Conservation (phyloP, 371 early-diverging fungal species). For the Gilbertella persicaria region DNA sequence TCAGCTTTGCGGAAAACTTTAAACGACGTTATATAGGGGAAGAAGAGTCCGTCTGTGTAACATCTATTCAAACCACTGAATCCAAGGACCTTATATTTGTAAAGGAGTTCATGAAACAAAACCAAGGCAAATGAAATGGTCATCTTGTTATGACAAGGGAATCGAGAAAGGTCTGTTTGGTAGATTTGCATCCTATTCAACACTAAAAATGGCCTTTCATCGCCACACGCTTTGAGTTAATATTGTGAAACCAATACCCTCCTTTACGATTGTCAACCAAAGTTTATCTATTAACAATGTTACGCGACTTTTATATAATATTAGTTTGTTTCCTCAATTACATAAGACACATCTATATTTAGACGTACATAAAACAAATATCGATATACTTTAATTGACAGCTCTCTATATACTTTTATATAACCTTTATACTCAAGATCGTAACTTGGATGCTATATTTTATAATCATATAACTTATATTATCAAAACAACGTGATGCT, state of each 20-base stretch:
- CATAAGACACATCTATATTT: slow-evolving; percentile 8
- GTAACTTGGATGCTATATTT: slow-evolving; percentile 13
- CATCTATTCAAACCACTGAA: slow-evolving; percentile 13
- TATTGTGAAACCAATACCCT: slow-evolving; percentile 14
- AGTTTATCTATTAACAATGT: slow-evolving; percentile 12
- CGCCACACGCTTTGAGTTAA: slow-evolving; percentile 15
- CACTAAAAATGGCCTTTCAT: slow-evolving; percentile 16
- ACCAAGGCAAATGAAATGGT: slow-evolving; percentile 13
- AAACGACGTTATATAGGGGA: too few species aligned
- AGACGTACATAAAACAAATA: slow-evolving; percentile 11
- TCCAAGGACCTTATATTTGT: slow-evolving; percentile 12
- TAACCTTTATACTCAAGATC: slow-evolving; percentile 11
- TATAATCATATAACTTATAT: slow-evolving; percentile 11
- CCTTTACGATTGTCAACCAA: slow-evolving; percentile 15
- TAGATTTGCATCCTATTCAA: slow-evolving; percentile 10
- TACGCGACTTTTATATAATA: slow-evolving; percentile 11
- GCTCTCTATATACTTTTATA: slow-evolving; percentile 10
- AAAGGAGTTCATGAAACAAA: slow-evolving; percentile 13
- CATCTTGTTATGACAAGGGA: slow-evolving; percentile 13
- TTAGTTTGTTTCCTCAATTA: slow-evolving; percentile 7
- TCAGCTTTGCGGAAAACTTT: slow-evolving; percentile 13
- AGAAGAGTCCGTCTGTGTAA: slow-evolving; percentile 14
- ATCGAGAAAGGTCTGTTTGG: slow-evolving; percentile 11
- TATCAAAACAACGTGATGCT: slow-evolving; percentile 12
- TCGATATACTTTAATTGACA: slow-evolving; percentile 11